phyloP scores from a whole-genome alignment of 306 rosid genomes.

The Abrus precatorius region DNA sequence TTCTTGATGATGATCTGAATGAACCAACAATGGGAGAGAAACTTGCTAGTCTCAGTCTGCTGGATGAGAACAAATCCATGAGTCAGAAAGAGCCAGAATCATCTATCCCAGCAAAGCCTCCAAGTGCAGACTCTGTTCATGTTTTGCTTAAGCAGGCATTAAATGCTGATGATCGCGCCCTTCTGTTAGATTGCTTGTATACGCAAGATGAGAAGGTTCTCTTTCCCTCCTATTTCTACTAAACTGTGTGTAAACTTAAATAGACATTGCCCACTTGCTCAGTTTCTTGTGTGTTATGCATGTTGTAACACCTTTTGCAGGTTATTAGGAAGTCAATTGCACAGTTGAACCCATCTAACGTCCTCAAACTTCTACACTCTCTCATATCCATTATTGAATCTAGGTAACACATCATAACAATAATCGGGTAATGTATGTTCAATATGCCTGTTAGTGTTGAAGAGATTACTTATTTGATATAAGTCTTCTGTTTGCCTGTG shows the following conservation, averaged over 20 bases:
- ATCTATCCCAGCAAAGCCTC: conserved; percentile 60
- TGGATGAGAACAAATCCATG: conserved; percentile 50
- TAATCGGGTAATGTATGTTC: neutral
- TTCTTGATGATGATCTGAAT: conserved; percentile 59
- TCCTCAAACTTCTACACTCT: conserved; percentile 74
- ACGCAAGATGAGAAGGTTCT: conserved; percentile 81
- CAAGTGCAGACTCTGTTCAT: conserved; percentile 82
- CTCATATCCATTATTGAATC: conserved; percentile 73
- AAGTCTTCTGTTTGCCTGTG: neutral
- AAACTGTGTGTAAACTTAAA: neutral
- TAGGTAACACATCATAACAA: conserved; percentile 56
- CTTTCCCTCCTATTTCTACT: conserved; percentile 3
- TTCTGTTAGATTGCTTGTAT: conserved; percentile 78
- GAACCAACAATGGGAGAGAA: conserved; percentile 93
- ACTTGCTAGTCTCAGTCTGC: conserved; percentile 68
- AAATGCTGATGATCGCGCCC: conserved; percentile 80
- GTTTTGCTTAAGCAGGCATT: conserved; percentile 86
- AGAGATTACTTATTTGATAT: neutral
- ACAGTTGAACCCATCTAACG: conserved; percentile 66
- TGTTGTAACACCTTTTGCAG: conserved; percentile 54
- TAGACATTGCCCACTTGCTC: neutral
- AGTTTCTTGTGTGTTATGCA: neutral
- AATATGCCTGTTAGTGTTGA: neutral
- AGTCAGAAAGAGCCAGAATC: conserved; percentile 55
- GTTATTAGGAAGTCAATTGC: conserved; percentile 78